Evolutionary conservation across 129 eudicot genomes (phyloP), one percentile per base, ranked within the genome.

Genomic region (Centrapalus pauciflorus): DNA sequence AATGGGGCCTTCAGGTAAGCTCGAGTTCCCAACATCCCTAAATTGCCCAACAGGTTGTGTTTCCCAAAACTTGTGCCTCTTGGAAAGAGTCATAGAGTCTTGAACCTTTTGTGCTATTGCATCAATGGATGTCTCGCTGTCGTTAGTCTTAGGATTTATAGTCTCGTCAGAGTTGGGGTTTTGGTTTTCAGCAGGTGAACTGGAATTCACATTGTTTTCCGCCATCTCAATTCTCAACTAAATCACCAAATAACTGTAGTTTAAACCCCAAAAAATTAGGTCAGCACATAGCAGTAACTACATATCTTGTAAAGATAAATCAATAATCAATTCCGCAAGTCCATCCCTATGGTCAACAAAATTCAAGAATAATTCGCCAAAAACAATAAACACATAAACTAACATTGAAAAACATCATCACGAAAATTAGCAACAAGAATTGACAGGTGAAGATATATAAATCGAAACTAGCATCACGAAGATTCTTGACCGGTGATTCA

Each of bases 31-130:
- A 4, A 69, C 25, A 68, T 78, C 87, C 58, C 72, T 85, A 63
- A 72, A 85, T 72, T 85, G 90, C 8, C 87, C 87, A 64, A 85
- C 90, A 64, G 90, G 90, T 56, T 85, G 90, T 2, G 90, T 81
- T 65, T 85, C 90, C 90, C 90, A 85, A 74, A 85, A 85, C 59
- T 81, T 85, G 45, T 85, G 91, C 65, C 66, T 72, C 34, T 78
- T 78, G 43, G 82, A 76, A 67, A 77, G 61, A 65, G 83, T 48
- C 6, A 84, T 52, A 1, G 86, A 75, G 26, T 84, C 86, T 51
- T 84, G 90, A 58, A 85, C 70, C 80, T 79, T 70, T 37, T 82
- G 67, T 26, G 87, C 77, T n/a, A 85, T 57, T 35, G 82, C 69
- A 64, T 85, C 87, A 29, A 84, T 67, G 25, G 81, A 69, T 17